Evolutionary conservation across 495 filamentous ascomycete species (phyloP).

Genomic region (Filosporella fistucella): DNA sequence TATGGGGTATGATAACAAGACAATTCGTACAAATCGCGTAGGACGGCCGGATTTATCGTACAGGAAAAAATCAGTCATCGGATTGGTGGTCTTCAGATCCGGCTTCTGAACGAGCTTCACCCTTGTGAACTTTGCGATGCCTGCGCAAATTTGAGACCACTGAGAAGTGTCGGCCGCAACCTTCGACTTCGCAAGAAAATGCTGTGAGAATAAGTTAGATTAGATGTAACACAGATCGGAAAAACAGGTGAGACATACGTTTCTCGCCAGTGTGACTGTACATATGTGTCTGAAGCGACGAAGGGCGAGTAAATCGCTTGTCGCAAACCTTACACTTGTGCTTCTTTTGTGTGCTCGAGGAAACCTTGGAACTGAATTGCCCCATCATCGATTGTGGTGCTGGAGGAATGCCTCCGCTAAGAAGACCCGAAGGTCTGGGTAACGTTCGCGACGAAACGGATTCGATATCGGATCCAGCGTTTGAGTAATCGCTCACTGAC

Average conservation of each 20-base stretch:
- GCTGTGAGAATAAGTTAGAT: conserved; percentile 48
- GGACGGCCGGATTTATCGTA: too few relatives aligned
- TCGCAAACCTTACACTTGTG: conserved; percentile 99
- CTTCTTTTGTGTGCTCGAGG: conserved; percentile 96
- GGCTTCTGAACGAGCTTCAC: conserved; percentile 53
- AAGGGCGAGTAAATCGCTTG: conserved; percentile 95
- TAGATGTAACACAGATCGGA: background rate
- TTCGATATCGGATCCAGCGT: conserved; percentile 80
- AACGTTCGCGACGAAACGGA: conserved; percentile 73
- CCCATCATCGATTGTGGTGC: conserved; percentile 98
- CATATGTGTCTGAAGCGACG: conserved; percentile 96
- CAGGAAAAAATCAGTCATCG: too few relatives aligned
- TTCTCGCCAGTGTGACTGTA: conserved; percentile 99
- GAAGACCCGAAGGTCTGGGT: conserved; percentile 68
- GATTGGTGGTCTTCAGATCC: conserved; percentile 29
- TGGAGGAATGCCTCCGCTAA: conserved; percentile 64
- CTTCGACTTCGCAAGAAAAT: conserved; percentile 90
- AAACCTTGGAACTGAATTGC: conserved; percentile 96
- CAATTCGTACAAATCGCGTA: too few relatives aligned
- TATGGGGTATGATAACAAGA: too few relatives aligned
- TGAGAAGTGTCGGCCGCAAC: conserved; percentile 94
- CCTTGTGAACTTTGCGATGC: conserved; percentile 95
- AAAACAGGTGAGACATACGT: conserved; percentile 58
- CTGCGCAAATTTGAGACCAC: conserved; percentile 94
- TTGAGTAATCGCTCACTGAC: conserved; percentile 94